Evolutionary conservation across 2,329 filamentous ascomycete species (phyloP).

Genomic region (Arthroderma sp.): DNA sequence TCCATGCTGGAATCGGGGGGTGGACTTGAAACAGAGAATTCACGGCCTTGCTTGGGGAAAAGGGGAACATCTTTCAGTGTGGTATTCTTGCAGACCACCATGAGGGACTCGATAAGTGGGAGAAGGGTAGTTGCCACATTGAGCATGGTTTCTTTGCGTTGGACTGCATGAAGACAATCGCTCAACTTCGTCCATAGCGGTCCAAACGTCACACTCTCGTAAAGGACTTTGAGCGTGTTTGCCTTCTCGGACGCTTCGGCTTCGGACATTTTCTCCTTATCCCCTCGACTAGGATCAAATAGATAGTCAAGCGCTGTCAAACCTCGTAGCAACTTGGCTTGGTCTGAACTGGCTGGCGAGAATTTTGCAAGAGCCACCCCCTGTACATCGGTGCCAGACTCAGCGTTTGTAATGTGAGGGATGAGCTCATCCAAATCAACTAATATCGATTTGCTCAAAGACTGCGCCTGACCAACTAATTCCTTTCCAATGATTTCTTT

Average conservation of each 20-base stretch:
- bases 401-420: constrained; percentile 73
- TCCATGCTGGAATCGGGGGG: constrained; percentile 72
- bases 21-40: constrained; percentile 62
- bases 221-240: constrained; percentile 74
- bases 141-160: constrained; percentile 85
- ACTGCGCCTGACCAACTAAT: constrained; percentile 73
- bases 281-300: constrained; percentile 66
- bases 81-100: constrained; percentile 99
- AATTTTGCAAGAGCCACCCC: constrained; percentile 90
- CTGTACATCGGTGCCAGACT: constrained; percentile 86
- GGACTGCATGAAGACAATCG: constrained; percentile 74
- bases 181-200: constrained; percentile 88
- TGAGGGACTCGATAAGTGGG: constrained; percentile 87
- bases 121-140: constrained; percentile 93
- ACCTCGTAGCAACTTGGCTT: constrained; percentile 86
- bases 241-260: constrained; percentile 56
- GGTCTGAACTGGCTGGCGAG: constrained; percentile 87
- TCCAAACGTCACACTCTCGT: constrained; percentile 81
- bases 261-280: constrained; percentile 41
- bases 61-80: constrained; percentile 57
- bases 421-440: constrained; percentile 73
- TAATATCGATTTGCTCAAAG: constrained; percentile 73
- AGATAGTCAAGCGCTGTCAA: constrained; percentile 90
- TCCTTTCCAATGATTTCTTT: constrained; percentile 88
- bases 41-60: constrained; percentile 42